phyloP scores from a whole-genome alignment of 2,329 filamentous ascomycete genomes.

The Cercospora sojina region DNA sequence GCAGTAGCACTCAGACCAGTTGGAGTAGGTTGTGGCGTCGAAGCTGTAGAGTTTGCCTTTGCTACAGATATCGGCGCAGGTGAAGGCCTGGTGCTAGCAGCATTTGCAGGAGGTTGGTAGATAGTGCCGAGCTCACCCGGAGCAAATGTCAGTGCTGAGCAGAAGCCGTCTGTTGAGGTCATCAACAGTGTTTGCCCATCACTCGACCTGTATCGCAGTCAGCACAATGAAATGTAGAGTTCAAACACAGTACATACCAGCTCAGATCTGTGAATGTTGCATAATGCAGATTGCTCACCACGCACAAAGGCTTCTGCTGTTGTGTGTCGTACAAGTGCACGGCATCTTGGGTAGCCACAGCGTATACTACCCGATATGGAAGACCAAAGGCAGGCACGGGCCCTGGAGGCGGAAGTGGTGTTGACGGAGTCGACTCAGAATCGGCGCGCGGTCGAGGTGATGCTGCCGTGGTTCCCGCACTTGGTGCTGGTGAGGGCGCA shows the following conservation, averaged over 20 bases:
- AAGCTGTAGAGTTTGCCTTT: slow-evolving; percentile 40
- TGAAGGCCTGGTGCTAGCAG: slow-evolving; percentile 41
- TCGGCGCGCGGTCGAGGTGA: slow-evolving; percentile 53
- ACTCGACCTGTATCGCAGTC: slow-evolving; percentile 58
- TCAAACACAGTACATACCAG: slow-evolving; percentile 62
- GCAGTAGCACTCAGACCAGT: slow-evolving; percentile 26
- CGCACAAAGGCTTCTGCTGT: slow-evolving; percentile 86
- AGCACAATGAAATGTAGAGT: slow-evolving; percentile 20
- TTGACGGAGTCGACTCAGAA: slow-evolving; percentile 51
- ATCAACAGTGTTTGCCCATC: slow-evolving; percentile 81
- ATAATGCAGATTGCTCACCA: slow-evolving; percentile 96
- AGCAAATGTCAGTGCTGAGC: slow-evolving; percentile 82
- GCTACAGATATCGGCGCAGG: slow-evolving; percentile 42
- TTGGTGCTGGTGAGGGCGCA: slow-evolving; percentile 51
- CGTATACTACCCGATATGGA: slow-evolving; percentile 92
- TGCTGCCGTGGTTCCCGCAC: slow-evolving; percentile 53
- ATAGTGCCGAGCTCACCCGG: slow-evolving; percentile 80
- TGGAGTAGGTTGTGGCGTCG: slow-evolving; percentile 43
- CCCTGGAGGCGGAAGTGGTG: slow-evolving; percentile 51
- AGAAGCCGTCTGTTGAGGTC: slow-evolving; percentile 98
- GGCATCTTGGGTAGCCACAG: slow-evolving; percentile 93
- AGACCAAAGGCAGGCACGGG: slow-evolving; percentile 70
- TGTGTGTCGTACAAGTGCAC: slow-evolving; percentile 96
- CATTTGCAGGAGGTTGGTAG: slow-evolving; percentile 64
- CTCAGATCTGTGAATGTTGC: slow-evolving; percentile 95